Evolutionary conservation across 495 filamentous ascomycete species (phyloP).

Genomic region (Neurospora sp.): DNA sequence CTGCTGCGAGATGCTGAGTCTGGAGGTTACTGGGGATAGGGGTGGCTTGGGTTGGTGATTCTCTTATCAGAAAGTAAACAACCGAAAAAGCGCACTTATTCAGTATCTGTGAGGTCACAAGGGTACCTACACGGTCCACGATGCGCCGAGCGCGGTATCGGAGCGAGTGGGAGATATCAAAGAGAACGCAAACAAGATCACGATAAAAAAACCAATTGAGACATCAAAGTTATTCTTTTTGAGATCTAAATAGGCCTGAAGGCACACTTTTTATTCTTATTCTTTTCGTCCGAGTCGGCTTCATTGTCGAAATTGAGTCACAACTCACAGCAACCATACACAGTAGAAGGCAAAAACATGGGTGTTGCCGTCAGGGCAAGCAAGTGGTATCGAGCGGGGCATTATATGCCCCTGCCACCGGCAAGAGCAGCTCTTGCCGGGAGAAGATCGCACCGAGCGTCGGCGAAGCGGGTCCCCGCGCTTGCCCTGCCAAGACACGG

Average conservation of each 20-base stretch:
- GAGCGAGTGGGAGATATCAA: background rate
- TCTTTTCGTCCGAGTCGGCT: background rate
- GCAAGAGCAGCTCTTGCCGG: background rate
- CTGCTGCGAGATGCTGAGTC: slow-evolving; percentile 2
- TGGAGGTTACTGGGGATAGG: background rate
- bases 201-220: background rate
- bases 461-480: background rate
- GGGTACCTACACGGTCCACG: background rate
- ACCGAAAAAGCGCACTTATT: background rate
- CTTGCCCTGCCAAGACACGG: background rate
- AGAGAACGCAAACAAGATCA: background rate
- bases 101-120: background rate
- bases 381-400: background rate
- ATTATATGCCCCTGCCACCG: background rate
- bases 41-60: background rate
- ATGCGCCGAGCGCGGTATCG: background rate
- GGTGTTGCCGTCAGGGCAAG: background rate
- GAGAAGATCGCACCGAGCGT: background rate
- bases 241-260: background rate
- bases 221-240: background rate
- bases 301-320: background rate
- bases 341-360: background rate
- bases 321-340: background rate
- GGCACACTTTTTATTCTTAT: background rate
- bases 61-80: background rate